A percentile compares a stretch with the other conserved stretches of the same genome.
phyloP scores from a whole-genome alignment of 129 eudicot species.

The Mikania micrantha region DNA sequence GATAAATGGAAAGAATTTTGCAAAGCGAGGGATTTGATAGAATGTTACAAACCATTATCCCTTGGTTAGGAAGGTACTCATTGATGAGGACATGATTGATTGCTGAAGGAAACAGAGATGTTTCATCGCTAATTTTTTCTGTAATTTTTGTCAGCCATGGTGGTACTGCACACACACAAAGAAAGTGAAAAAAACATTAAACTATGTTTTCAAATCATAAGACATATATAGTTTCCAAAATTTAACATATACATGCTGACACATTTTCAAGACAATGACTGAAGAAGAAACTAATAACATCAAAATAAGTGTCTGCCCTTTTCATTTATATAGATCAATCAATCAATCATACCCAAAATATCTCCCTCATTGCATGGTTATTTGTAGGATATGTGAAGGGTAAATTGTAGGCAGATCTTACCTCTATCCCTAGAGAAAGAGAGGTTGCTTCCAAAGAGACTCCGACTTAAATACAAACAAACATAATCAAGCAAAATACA shows the following conservation, averaged over 20 bases:
- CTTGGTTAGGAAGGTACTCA: conserved; percentile 93
- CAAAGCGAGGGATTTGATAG: conserved; percentile 9
- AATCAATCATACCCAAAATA: too few species aligned
- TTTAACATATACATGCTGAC: neutral
- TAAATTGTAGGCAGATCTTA: too few species aligned
- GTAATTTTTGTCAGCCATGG: conserved; percentile 79
- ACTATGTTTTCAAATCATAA: neutral
- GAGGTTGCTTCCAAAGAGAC: too few species aligned
- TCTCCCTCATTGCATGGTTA: too few species aligned
- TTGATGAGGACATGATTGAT: conserved; percentile 96
- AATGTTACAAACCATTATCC: conserved; percentile 73
- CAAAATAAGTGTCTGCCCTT: too few species aligned
- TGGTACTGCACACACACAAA: conserved; percentile 74
- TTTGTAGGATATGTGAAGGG: too few species aligned
- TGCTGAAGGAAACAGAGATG: conserved; percentile 68
- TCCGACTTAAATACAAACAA: too few species aligned
- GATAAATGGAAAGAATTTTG: neutral
- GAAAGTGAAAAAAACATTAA: conserved; percentile 4
- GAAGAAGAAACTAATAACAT: neutral
- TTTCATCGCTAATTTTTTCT: conserved; percentile 40
- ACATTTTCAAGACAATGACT: neutral
- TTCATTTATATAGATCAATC: too few species aligned
- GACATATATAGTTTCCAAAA: neutral
- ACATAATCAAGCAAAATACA: too few species aligned
- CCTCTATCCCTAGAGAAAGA: too few species aligned